Base-by-base conservation (phyloP, 1,284 basidiomycete species). In the Ustilago loliicola region DNA sequence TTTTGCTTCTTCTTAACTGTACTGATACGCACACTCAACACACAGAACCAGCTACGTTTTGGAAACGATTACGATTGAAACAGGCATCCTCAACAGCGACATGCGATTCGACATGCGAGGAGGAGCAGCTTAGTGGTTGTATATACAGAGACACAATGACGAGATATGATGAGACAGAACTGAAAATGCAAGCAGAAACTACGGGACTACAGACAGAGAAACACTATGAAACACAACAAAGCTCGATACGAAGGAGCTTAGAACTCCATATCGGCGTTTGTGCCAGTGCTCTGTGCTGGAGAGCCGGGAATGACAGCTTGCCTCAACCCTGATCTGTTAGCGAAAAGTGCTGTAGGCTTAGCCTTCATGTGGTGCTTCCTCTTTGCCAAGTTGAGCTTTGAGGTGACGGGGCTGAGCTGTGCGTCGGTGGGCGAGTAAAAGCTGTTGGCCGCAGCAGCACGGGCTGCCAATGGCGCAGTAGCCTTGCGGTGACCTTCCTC, bases 381-480 rank as follows among this genome's bases (percentile, higher is more conserved):
- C 80, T 86, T 86, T 45, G 77, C 76, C 32, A 85, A 62, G 65
- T 85, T 85, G 50, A 86, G 79, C 67, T 86, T 86, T 47, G 83
- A 83, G 10, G 83, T 85, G 66, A 83, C 83, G 0, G 85, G 85
- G 30, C 83, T 85, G 60, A 86, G 48, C 76, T 85, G 83, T 23
- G 77, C 81, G 65, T 86, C 85, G 13, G 84, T 85, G 40, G 85
- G 85, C 36, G 80, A 81, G 72, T 84, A 82, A 74, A 82, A 82
- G 68, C 80, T 77, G 66, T 79, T 78, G 13, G 77, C 82, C 2
- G 82, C 80, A 3, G 80, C 83, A 6, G 81, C 80, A 9, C 84
- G 71, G 3, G 82, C 83, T 30, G 84, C 84, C 13, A 86, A 66
- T 0, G 84, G 83, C 4, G 81, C 82, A 9, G 80, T 83, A 15